Evolutionary conservation across 2,329 filamentous ascomycete species (phyloP).

Genomic region (Botryotinia globosa): DNA sequence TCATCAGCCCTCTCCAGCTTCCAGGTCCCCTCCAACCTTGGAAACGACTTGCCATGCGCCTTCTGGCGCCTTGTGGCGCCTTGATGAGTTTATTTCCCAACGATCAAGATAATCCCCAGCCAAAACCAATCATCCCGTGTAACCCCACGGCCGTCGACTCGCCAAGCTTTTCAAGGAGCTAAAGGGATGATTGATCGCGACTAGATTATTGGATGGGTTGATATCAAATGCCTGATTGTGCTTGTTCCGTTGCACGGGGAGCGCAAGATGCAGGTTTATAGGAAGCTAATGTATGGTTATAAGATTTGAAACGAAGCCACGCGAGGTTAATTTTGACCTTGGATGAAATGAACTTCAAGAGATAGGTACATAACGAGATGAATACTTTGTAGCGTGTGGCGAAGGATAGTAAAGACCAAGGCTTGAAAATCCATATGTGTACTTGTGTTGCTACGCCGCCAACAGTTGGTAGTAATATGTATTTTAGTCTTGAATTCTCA

Average conservation of each 20-base stretch:
- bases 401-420: neutral
- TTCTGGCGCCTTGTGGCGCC: neutral
- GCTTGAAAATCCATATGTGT: neutral
- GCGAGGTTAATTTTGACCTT: neutral
- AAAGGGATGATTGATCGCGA: neutral
- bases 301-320: constrained; percentile 2
- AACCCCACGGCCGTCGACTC: neutral
- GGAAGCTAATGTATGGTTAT: neutral
- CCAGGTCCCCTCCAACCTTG: too few relatives aligned
- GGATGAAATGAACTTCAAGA: neutral
- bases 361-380: neutral
- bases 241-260: neutral
- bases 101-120: neutral
- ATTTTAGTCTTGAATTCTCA: neutral
- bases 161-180: neutral
- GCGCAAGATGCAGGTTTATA: neutral
- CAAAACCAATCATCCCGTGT: neutral
- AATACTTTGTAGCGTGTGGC: neutral
- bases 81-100: neutral
- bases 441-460: constrained; percentile 5
- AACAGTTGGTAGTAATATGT: neutral
- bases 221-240: neutral
- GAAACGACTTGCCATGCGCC: neutral
- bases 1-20: neutral
- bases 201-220: neutral